Evolutionary conservation across 352 stramenopile genomes (phyloP).

Genomic region (Phytophthora capsici): DNA sequence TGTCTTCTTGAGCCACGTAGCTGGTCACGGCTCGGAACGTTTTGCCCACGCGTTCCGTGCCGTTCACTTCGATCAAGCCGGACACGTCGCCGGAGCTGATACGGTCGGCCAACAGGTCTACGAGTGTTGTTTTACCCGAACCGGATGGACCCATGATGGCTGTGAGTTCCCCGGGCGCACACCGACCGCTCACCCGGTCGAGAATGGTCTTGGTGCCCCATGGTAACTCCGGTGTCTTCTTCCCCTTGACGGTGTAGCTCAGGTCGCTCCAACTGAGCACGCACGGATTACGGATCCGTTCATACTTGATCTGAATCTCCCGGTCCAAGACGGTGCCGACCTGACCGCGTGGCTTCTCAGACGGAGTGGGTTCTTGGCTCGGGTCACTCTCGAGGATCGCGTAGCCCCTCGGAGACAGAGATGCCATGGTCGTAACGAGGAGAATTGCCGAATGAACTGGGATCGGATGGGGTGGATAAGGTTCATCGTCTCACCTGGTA

Average conservation of each 20-base stretch:
- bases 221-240: conserved; percentile 10
- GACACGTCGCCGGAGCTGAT: conserved; percentile 51
- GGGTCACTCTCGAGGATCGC: conserved; percentile 22
- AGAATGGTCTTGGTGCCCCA: conserved; percentile 49
- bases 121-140: conserved; percentile 65
- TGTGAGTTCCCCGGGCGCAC: conserved; percentile 57
- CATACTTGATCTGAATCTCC: conserved; percentile 27
- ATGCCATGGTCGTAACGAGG: conserved; percentile 8
- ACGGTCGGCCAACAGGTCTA: conserved; percentile 69
- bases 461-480: conserved; percentile 8
- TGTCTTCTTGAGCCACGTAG: conserved; percentile 77
- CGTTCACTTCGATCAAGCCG: conserved; percentile 61
- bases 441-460: conserved; percentile 24
- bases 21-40: conserved; percentile 52
- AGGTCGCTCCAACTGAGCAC: conserved; percentile 56
- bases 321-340: not conserved
- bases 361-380: conserved; percentile 5
- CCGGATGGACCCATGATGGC: conserved; percentile 73
- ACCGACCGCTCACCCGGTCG: conserved; percentile 57
- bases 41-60: conserved; percentile 31
- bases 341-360: not conserved
- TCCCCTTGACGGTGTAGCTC: conserved; percentile 40
- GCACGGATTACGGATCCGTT: conserved; percentile 33
- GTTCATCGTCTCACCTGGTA: conserved; percentile 6
- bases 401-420: conserved; percentile 22